A percentile compares a stretch with the other conserved stretches of the same genome.
Conservation (phyloP, 176 grass and related monocot genomes). For the Cenchrus americanus region DNA sequence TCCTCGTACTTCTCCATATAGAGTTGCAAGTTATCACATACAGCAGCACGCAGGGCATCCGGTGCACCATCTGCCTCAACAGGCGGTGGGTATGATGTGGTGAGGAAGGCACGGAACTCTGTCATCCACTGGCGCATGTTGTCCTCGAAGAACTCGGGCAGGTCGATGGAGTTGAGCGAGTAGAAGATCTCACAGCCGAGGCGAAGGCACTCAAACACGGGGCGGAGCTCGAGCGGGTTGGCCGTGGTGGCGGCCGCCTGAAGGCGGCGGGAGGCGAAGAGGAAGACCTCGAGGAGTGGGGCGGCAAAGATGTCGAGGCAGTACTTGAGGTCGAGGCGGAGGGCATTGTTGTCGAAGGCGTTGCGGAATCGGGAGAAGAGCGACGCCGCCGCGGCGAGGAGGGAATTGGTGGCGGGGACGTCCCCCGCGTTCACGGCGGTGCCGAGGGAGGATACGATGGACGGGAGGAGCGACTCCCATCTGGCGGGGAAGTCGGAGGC, state of each 20-base stretch:
- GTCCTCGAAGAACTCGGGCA: constrained; percentile 98
- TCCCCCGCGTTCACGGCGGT: constrained; percentile 52
- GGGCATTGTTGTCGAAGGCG: constrained; percentile 73
- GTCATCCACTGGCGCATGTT: constrained; percentile 98
- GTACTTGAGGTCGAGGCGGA: constrained; percentile 95
- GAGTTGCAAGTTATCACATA: constrained; percentile 91
- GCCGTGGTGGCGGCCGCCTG: constrained; percentile 46
- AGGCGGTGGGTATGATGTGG: constrained; percentile 58
- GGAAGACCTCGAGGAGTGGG: constrained; percentile 84
- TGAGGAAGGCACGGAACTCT: constrained; percentile 80
- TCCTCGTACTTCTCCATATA: constrained; percentile 99
- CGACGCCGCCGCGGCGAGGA: constrained; percentile 68
- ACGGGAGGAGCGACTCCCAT: constrained; percentile 85
- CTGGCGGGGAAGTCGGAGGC: constrained; percentile 72
- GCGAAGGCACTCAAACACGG: constrained; percentile 78
- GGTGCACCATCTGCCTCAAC: constrained; percentile 77
- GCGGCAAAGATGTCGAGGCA: constrained; percentile 78
- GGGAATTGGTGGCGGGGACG: constrained; percentile 66
- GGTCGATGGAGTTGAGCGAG: constrained; percentile 92
- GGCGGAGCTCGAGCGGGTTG: constrained; percentile 56
- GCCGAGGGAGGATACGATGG: constrained; percentile 69
- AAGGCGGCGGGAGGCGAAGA: constrained; percentile 70
- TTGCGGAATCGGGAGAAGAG: constrained; percentile 91
- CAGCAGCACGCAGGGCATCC: constrained; percentile 67
- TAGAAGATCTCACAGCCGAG: constrained; percentile 93